Percentiles rank a stretch among this genome's conserved stretches.
Conservation (phyloP, 345 rosid genomes). For the Brassica napus region Da-Ae NC_063436.1:27295001-27295500, state of each 20-base stretch:
- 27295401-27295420: background rate
- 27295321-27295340: conserved; percentile 25
- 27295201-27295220: background rate
- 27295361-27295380: conserved; percentile 31
- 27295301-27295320: conserved; percentile 1
- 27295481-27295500: background rate
- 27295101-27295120: background rate
- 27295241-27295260: background rate
- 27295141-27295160: background rate
- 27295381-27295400: conserved; percentile 36
- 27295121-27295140: background rate
- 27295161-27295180: conserved; percentile 9
- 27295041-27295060: background rate
- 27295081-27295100: background rate
- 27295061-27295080: background rate
- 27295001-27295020: conserved; percentile 15
- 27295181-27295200: conserved; percentile 1
- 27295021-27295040: background rate
- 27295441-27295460: conserved; percentile 20
- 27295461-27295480: conserved; percentile 13
- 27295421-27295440: background rate
- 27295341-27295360: conserved; percentile 1
- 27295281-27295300: conserved; percentile 19
- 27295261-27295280: conserved; percentile 18
- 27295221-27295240: background rate